Percentiles rank a stretch among this genome's conserved stretches.
phyloP scores from a whole-genome alignment of 2,329 filamentous ascomycete genomes.

The Beauveria sp. region DNA sequence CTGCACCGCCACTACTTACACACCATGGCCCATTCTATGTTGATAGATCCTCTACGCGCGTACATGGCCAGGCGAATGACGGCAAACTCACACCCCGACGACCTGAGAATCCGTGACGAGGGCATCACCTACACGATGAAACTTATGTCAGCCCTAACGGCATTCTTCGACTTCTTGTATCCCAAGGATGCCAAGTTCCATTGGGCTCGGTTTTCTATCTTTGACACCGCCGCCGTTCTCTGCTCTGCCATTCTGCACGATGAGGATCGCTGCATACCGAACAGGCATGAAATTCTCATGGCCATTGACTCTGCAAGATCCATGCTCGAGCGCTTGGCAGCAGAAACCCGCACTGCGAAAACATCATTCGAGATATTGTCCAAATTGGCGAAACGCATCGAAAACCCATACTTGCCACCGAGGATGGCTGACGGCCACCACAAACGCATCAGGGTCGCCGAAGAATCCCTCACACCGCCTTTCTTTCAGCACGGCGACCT shows the following conservation, averaged over 20 bases:
- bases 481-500: background rate
- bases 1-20: constrained; percentile 39
- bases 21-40: constrained; percentile 35
- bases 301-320: constrained; percentile 29
- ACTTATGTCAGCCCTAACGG: constrained; percentile 31
- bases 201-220: constrained; percentile 41
- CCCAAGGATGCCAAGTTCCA: constrained; percentile 37
- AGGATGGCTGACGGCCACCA: constrained; percentile 6
- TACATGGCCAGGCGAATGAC: constrained; percentile 33
- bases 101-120: constrained; percentile 30
- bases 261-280: constrained; percentile 29
- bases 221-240: constrained; percentile 42
- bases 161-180: constrained; percentile 11
- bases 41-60: constrained; percentile 36
- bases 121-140: constrained; percentile 37
- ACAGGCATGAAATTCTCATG: constrained; percentile 31
- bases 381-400: constrained; percentile 20
- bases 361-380: constrained; percentile 25
- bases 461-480: constrained; percentile 13
- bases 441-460: constrained; percentile 7
- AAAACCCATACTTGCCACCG: background rate
- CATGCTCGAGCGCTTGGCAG: constrained; percentile 25
- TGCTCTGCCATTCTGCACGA: constrained; percentile 46
- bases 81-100: constrained; percentile 19
- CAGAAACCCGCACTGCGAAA: constrained; percentile 23